Conservation (phyloP, 2,329 filamentous ascomycete genomes). For the Amauroascus verrucosus region DNA sequence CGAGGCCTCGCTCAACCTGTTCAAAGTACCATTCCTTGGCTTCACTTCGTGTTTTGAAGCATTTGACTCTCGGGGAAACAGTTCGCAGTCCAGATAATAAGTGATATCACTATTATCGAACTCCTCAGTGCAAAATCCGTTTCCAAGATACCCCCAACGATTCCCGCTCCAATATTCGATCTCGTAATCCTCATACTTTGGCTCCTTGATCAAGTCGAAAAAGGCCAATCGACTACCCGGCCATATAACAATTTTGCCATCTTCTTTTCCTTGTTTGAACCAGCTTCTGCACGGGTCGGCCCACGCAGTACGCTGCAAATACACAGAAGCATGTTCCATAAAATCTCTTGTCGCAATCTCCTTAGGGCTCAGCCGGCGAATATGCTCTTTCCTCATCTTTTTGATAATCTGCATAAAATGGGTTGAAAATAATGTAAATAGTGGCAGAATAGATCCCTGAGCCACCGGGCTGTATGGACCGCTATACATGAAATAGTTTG, state of each 20-base stretch:
- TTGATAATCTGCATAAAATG: constrained; percentile 16
- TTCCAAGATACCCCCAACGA: constrained; percentile 17
- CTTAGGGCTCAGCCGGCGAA: constrained; percentile 14
- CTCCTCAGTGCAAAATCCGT: constrained; percentile 15
- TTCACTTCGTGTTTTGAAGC: neutral
- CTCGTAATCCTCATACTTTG: constrained; percentile 17
- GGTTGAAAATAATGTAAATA: constrained; percentile 12
- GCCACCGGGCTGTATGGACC: constrained; percentile 16
- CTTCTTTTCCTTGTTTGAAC: constrained; percentile 20
- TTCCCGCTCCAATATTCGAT: constrained; percentile 18
- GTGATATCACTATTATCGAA: constrained; percentile 15
- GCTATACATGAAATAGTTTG: constrained; percentile 18
- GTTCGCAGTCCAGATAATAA: constrained; percentile 14
- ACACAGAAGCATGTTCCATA: constrained; percentile 13
- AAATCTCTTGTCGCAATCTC: constrained; percentile 16
- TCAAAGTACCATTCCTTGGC: neutral
- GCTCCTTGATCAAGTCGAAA: constrained; percentile 14
- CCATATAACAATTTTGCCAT: constrained; percentile 20
- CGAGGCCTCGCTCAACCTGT: neutral
- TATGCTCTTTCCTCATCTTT: constrained; percentile 17
- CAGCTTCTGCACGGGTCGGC: constrained; percentile 17
- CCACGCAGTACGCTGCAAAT: constrained; percentile 15
- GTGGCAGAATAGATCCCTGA: constrained; percentile 15
- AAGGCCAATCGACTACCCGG: constrained; percentile 19
- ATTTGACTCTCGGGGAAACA: constrained; percentile 12